Evolutionary conservation across 2,329 filamentous ascomycete genomes (phyloP).

Genomic region (Penicillium palitans): DNA sequence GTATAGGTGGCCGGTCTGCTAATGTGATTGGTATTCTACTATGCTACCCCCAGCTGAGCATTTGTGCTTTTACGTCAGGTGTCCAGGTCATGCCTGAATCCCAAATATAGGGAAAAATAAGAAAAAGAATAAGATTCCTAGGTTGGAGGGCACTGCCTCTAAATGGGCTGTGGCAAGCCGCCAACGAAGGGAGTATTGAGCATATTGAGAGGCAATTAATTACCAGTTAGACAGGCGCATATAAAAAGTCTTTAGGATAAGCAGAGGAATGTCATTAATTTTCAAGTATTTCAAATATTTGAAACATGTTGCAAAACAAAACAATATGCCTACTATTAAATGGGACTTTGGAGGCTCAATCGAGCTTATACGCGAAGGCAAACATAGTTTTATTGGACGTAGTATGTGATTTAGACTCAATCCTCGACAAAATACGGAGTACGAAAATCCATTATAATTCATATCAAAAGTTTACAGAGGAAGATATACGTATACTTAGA

Average conservation of each 20-base stretch:
- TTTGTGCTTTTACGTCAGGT: background rate
- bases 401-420: background rate
- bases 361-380: background rate
- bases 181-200: background rate
- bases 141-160: background rate
- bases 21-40: background rate
- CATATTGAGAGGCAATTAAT: background rate
- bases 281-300: background rate
- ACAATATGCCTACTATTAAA: background rate
- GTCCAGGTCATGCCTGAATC: background rate
- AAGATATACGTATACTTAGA: background rate
- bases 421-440: background rate
- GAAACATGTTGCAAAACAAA: background rate
- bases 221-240: background rate
- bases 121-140: background rate
- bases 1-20: background rate
- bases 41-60: background rate
- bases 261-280: background rate
- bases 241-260: background rate
- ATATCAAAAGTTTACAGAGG: too few species aligned
- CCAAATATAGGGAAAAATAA: background rate
- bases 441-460: background rate
- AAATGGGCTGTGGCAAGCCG: background rate
- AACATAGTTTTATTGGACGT: background rate
- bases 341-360: background rate